phyloP scores from a whole-genome alignment of 2,329 filamentous ascomycete genomes.

The Thelonectria discophora region DNA sequence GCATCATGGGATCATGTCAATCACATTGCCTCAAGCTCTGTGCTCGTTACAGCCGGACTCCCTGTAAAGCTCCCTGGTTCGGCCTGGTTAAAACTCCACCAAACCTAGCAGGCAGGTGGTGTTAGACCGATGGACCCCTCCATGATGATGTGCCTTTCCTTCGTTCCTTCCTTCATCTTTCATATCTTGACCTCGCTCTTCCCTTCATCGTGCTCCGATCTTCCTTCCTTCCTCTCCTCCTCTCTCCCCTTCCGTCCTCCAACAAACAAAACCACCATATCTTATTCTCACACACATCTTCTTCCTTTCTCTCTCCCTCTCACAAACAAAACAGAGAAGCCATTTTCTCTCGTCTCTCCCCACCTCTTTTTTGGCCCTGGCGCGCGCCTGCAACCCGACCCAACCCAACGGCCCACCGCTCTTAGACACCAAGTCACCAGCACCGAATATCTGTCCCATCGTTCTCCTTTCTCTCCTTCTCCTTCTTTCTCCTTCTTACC shows the following conservation, averaged over 20 bases:
- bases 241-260: not conserved
- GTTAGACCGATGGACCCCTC: too few relatives aligned
- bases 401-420: constrained; percentile 45
- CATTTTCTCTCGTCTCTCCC: constrained; percentile 27
- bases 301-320: not conserved
- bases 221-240: too few relatives aligned
- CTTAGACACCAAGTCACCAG: constrained; percentile 37
- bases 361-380: constrained; percentile 34
- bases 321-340: not conserved
- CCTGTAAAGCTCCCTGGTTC: not conserved
- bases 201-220: too few relatives aligned
- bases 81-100: constrained; percentile 14
- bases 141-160: not conserved
- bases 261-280: not conserved
- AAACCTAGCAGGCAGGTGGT: not conserved
- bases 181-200: too few relatives aligned
- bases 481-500: constrained; percentile 10
- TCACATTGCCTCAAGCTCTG: too few relatives aligned
- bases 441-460: constrained; percentile 24
- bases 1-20: not conserved
- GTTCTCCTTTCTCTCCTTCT: not conserved
- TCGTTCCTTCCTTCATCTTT: not conserved
- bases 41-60: not conserved
- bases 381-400: constrained; percentile 42
- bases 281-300: too few relatives aligned